Percentiles rank a stretch among this genome's conserved stretches.
These are phyloP conservation scores for Ceratocystis lukuohia DNA, from an alignment of 2,329 filamentous ascomycete genomes.

Conservation along the genomic window DNA sequence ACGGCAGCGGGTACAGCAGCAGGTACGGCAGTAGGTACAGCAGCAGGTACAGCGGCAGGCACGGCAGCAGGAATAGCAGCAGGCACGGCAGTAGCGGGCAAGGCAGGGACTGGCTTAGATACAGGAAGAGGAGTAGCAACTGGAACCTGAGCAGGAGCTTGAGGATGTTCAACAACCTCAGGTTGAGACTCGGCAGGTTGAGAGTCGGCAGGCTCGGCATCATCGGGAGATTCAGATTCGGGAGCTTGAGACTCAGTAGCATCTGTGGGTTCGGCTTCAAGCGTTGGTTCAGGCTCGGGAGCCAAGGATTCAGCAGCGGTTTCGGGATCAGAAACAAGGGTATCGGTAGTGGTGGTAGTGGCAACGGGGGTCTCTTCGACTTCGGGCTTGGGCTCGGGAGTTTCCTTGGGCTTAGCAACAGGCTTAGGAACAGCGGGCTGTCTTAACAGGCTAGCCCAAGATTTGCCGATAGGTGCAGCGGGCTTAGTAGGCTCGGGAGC, in stretches of 20 bases:
- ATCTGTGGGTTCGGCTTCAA: slow-evolving; percentile 7
- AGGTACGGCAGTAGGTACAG: slow-evolving; percentile 42
- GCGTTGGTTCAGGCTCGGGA: slow-evolving; percentile 11
- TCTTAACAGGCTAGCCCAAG: slow-evolving; percentile 65
- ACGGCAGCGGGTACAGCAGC: slow-evolving; percentile 54
- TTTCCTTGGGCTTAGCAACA: slow-evolving; percentile 40
- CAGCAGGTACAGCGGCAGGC: slow-evolving; percentile 42
- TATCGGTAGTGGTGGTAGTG: slow-evolving; percentile 9
- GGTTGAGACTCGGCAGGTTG: slow-evolving; percentile 24
- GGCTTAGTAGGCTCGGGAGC: slow-evolving; percentile 29
- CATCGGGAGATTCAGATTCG: slow-evolving; percentile 20
- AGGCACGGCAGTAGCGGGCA: slow-evolving; percentile 54
- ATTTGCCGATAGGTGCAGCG: slow-evolving; percentile 36
- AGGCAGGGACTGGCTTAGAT: slow-evolving; percentile 47
- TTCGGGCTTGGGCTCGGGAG: slow-evolving; percentile 32
- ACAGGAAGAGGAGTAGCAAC: slow-evolving; percentile 51
- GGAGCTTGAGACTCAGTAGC: slow-evolving; percentile 25
- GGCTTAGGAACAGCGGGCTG: slow-evolving; percentile 45
- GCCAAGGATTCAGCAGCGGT: neutral
- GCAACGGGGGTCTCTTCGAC: slow-evolving; percentile 21
- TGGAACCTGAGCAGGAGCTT: neutral
- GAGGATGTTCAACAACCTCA: slow-evolving; percentile 33
- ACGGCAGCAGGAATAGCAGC: slow-evolving; percentile 62
- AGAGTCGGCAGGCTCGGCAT: slow-evolving; percentile 27
- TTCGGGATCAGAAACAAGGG: slow-evolving; percentile 5